Evolutionary conservation across 2,329 filamentous ascomycete species (phyloP), one percentile per base, ranked within the genome.

Genomic region (Talaromyces sp.): DNA sequence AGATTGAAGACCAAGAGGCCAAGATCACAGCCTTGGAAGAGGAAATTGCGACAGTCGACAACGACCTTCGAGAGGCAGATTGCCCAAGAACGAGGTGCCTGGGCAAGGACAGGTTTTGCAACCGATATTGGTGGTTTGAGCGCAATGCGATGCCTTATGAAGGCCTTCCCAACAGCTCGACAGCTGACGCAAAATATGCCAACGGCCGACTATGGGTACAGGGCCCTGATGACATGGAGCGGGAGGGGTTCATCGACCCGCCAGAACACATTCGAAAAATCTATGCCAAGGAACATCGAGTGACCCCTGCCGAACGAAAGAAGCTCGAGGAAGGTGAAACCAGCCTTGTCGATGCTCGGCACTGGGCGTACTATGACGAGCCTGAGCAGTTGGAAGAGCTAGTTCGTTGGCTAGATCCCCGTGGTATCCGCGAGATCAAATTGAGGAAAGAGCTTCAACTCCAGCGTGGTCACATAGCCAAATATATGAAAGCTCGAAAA

Each of bases 41-140:
- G 6, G 88, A 93, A 69, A 96, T 99, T 64, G 86, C 86, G 3
- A 84, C 89, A 32, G 85, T 96, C 56, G 93, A 98, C 68, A 93
- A 96, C 68, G 93, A 98, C 72, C 82, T 99, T 52, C 89, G 95
- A 57, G 93, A 98, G 76, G 92, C 93, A 46, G 91, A 97, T 74
- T 96, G 93, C 68, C 91, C 93, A 38, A 88, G 95, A 63, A 96
- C 93, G 19, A 88, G 91, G 64, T 87, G 93, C 19, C 82, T 99
- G 27, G 95, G 95, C 62, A 93, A 95, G 73, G 95, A 99, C 76
- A 87, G 95, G 51, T 99, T 96, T 81, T 96, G 93, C 87, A 98
- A 99, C 75, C 86, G 93, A 58, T 99, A 98, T 76, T 98, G 96
- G 81, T 99, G 95, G 93, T 97, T 98, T 73, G 95, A 99, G 77